Conservation (phyloP, 106 monocot genomes). For the Dioscorea dumetorum region DNA sequence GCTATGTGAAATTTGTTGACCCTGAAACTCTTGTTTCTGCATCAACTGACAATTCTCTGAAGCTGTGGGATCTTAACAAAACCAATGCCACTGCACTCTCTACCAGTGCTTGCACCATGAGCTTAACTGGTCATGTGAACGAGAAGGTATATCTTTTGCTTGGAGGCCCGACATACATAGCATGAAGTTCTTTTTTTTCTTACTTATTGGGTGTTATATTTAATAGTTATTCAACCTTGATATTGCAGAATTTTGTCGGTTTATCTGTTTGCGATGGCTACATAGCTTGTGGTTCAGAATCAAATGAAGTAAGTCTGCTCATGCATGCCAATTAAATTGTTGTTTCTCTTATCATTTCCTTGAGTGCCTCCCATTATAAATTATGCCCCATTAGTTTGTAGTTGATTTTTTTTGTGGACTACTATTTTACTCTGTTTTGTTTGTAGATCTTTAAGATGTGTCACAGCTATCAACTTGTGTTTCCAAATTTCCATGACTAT, state of each 20-base stretch:
- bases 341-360: background rate
- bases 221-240: constrained; percentile 4
- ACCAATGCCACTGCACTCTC: constrained; percentile 53
- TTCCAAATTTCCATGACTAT: too few species aligned
- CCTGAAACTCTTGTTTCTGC: constrained; percentile 70
- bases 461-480: too few species aligned
- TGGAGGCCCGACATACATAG: background rate
- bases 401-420: too few species aligned
- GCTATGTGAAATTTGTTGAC: constrained; percentile 92
- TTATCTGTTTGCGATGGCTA: constrained; percentile 90
- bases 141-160: constrained; percentile 62
- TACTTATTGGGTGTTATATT: background rate
- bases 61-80: constrained; percentile 87
- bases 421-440: too few species aligned
- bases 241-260: constrained; percentile 92
- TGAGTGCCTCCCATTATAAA: background rate
- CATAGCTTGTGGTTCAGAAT: constrained; percentile 92
- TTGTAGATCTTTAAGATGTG: too few species aligned
- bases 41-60: constrained; percentile 89
- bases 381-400: background rate
- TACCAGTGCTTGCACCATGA: constrained; percentile 64
- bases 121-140: constrained; percentile 76
- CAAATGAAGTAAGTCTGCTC: constrained; percentile 75
- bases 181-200: background rate
- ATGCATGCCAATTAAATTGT: background rate